These are phyloP conservation scores for Artemisia princeps DNA, from an alignment of 140 eudicot species.

Conservation along the genomic window DNA sequence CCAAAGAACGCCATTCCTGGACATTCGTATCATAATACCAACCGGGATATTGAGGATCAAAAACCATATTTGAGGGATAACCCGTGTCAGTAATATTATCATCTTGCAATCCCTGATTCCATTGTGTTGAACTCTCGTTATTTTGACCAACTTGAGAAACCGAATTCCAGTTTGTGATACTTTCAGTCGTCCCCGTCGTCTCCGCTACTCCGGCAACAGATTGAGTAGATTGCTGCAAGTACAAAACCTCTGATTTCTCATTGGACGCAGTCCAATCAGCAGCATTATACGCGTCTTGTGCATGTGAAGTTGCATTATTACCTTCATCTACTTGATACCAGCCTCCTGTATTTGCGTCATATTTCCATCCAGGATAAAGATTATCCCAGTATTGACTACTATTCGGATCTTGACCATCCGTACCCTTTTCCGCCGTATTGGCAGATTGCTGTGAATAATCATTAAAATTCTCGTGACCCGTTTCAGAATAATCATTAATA, in stretches of 20 bases:
- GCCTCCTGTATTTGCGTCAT: constrained; percentile 54
- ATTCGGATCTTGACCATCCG: constrained; percentile 29
- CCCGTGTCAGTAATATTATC: constrained; percentile 26
- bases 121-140: constrained; percentile 32
- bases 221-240: constrained; percentile 58
- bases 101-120: constrained; percentile 48
- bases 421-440: constrained; percentile 31
- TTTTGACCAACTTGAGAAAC: constrained; percentile 27
- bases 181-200: constrained; percentile 43
- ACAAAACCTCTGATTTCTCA: constrained; percentile 49
- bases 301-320: constrained; percentile 32
- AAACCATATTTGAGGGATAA: constrained; percentile 73
- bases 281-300: constrained; percentile 31
- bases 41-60: constrained; percentile 90
- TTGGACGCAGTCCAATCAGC: constrained; percentile 36
- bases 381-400: constrained; percentile 61
- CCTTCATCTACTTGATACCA: constrained; percentile 77
- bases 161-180: constrained; percentile 54
- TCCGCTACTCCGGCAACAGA: constrained; percentile 50
- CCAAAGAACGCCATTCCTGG: constrained; percentile 69
- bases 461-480: constrained; percentile 31
- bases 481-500: constrained; percentile 21
- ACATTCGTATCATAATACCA: constrained; percentile 80
- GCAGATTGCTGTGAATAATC: constrained; percentile 30
- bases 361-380: constrained; percentile 90